Evolutionary conservation across 139 green algal genomes (phyloP), one percentile per base, ranked within the genome.

Genomic region (Micractinium conductrix): DNA sequence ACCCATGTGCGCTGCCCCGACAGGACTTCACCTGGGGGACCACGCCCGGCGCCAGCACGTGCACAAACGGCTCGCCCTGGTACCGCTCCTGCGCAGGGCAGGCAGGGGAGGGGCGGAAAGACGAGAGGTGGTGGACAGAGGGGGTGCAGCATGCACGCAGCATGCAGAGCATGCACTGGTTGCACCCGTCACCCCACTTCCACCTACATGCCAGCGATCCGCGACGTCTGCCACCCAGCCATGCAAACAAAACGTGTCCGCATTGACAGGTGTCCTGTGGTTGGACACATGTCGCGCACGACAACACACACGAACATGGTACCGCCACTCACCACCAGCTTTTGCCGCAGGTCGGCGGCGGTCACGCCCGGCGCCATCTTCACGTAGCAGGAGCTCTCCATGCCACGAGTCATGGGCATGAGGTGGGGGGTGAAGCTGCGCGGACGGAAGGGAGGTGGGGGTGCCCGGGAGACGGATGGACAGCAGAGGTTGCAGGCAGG

Each of bases 381-480:
- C 12, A 98, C 96, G 86, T 99, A 99, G 78, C 93, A 96, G n/a
- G 96, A 98, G 50, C 88, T 94, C 91, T 98, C 94, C 97, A 99
- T 99, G 86, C 97, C 97, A 48, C 97, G 94, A 68, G 78, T 94
- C 93, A 99, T 98, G 76, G 96, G 96, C 80, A 99, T 99, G 21
- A 99, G 91, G 91, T 99, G 96, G 12, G 97, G 97, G 4, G 97
- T 99, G 92, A 99, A 99, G 89, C 89, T 96, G 71, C 99, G 81
- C 24, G 4, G 71, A 21, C 37, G 37, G 17, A 40, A 14, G 9
- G 65, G 33, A 12, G 26, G n/a, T 28, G 63, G 5, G 42, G 5
- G 4, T 4, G 8, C 10, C 10, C 30, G 7, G 63, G 12, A 72
- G 30, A 5, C 33, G 65, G 9, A 28, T 44, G 65, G 33, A 24